phyloP scores from a whole-genome alignment of 768 basidiomycete species.

The Lactarius psammicola region DNA sequence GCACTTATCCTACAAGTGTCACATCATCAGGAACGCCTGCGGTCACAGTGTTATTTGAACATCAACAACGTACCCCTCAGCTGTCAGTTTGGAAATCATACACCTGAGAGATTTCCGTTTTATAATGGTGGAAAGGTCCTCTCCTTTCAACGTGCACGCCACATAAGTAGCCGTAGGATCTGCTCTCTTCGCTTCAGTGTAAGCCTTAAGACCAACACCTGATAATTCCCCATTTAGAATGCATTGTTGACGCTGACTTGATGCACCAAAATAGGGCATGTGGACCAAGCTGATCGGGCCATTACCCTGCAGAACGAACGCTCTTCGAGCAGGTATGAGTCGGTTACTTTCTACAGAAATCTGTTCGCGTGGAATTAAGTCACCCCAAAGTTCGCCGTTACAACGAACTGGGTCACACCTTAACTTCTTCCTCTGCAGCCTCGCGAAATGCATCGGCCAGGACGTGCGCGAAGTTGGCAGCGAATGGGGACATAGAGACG shows the following conservation, averaged over 20 bases:
- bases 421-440: slow-evolving; percentile 38
- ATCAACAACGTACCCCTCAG: slow-evolving; percentile 13
- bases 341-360: slow-evolving; percentile 36
- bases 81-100: slow-evolving; percentile 24
- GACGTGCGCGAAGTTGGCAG: slow-evolving; percentile 33
- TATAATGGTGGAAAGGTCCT: slow-evolving; percentile 20
- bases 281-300: slow-evolving; percentile 38
- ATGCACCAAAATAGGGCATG: slow-evolving; percentile 39
- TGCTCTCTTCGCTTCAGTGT: slow-evolving; percentile 25
- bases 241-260: slow-evolving; percentile 40
- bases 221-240: slow-evolving; percentile 38
- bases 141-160: slow-evolving; percentile 29
- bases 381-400: background rate
- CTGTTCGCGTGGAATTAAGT: background rate
- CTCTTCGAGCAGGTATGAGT: slow-evolving; percentile 35
- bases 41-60: background rate
- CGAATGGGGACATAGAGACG: slow-evolving; percentile 45
- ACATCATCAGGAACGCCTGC: background rate
- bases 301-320: slow-evolving; percentile 42
- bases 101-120: slow-evolving; percentile 9
- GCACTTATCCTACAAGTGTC: slow-evolving; percentile 17
- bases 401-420: slow-evolving; percentile 30
- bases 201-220: slow-evolving; percentile 22
- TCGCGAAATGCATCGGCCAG: slow-evolving; percentile 38
- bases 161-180: slow-evolving; percentile 29